Evolutionary conservation across 768 basidiomycete species (phyloP).

Genomic region (Cystofilobasidium capitatum): DNA sequence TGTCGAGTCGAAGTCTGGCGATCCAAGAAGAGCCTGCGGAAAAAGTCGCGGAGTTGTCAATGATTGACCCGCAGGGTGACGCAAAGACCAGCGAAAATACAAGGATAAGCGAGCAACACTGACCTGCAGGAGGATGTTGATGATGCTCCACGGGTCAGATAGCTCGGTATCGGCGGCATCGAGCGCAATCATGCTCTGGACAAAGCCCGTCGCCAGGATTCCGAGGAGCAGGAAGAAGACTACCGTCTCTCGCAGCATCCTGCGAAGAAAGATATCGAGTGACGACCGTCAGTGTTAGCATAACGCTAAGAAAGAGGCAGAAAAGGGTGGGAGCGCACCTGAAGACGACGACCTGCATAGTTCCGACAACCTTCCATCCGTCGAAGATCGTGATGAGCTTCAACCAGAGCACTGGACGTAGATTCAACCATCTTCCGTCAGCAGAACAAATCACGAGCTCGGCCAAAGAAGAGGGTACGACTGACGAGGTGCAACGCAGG

Average conservation of each 20-base stretch:
- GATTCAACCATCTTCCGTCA: not conserved
- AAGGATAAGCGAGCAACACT: not conserved
- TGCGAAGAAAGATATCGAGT: no score
- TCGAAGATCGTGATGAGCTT: constrained; percentile 43
- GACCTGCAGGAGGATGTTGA: constrained; percentile 60
- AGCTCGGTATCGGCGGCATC: constrained; percentile 78
- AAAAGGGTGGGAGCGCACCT: no score
- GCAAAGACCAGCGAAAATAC: not conserved
- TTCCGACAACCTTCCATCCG: constrained; percentile 79
- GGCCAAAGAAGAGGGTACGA: not conserved
- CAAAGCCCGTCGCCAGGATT: constrained; percentile 81
- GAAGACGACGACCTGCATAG: constrained; percentile 85
- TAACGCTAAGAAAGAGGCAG: not conserved
- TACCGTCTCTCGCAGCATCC: constrained; percentile 51
- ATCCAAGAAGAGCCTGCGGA: constrained; percentile 55
- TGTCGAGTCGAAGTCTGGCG: constrained; percentile 39
- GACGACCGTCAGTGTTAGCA: no score
- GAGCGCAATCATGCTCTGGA: constrained; percentile 75
- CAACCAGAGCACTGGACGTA: constrained; percentile 4
- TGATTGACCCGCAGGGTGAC: not conserved
- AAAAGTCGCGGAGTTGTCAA: no score
- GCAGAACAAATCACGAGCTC: constrained; percentile 37
- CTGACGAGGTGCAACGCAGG: constrained; percentile 62
- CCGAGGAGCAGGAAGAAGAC: constrained; percentile 34
- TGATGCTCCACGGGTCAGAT: constrained; percentile 49